phyloP scores from a whole-genome alignment of 2,329 filamentous ascomycete species.

The Hymenoscyphus repandus region DNA sequence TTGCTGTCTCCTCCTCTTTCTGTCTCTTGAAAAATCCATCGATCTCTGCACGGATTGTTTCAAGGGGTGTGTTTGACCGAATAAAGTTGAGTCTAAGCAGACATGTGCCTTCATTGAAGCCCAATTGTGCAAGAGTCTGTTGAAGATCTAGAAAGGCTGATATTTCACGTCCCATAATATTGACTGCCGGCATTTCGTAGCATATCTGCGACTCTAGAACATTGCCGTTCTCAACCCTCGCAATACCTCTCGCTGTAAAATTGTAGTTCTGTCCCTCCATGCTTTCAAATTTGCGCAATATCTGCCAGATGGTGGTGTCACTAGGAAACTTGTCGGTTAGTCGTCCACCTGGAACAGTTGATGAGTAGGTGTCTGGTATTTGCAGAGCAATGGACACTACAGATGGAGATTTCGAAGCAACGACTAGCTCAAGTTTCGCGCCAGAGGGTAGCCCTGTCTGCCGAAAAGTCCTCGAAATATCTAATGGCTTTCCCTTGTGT shows the following conservation, averaged over 20 bases:
- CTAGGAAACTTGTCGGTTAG: constrained; percentile 83
- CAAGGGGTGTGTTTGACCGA: constrained; percentile 70
- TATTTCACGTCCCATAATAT: constrained; percentile 77
- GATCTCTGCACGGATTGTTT: constrained; percentile 81
- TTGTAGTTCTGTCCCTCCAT: constrained; percentile 61
- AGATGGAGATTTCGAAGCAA: constrained; percentile 77
- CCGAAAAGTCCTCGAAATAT: constrained; percentile 79
- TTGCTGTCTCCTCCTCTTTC: constrained; percentile 9
- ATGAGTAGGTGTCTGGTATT: constrained; percentile 66
- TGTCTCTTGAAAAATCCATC: constrained; percentile 59
- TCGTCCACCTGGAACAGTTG: constrained; percentile 57
- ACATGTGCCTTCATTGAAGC: constrained; percentile 78
- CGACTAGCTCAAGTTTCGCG: constrained; percentile 87
- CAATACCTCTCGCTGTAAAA: constrained; percentile 77
- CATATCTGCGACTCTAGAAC: constrained; percentile 67
- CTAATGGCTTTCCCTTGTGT: constrained; percentile 77
- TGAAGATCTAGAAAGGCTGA: constrained; percentile 76
- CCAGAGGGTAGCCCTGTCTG: constrained; percentile 77
- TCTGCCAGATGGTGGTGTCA: constrained; percentile 81
- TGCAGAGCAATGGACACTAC: constrained; percentile 87
- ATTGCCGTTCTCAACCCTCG: constrained; percentile 49
- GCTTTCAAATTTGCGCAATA: constrained; percentile 86
- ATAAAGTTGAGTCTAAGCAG: constrained; percentile 74
- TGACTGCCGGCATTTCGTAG: constrained; percentile 82
- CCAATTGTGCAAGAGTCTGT: constrained; percentile 81